Conservation (phyloP, 441 rosid species). For the Lepidium campestre region DNA sequence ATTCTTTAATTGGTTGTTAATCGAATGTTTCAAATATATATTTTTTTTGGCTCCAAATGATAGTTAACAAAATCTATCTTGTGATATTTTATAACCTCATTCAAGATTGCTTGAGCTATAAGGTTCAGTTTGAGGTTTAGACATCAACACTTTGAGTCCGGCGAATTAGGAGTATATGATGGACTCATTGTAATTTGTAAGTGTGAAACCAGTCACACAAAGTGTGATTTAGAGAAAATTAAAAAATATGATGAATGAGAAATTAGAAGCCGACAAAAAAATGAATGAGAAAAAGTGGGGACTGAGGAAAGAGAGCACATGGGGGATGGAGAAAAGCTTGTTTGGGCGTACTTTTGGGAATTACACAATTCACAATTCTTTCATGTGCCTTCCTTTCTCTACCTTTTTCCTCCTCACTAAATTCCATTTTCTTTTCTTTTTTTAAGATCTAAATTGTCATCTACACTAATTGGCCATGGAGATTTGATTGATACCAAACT, state of each 20-base stretch:
- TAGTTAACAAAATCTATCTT: too few relatives aligned
- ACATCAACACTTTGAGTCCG: not conserved
- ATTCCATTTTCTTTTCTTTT: not conserved
- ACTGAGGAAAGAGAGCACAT: slow-evolving; percentile 24
- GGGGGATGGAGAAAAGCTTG: slow-evolving; percentile 6
- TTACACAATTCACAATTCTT: slow-evolving; percentile 11
- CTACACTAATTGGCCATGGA: too few relatives aligned
- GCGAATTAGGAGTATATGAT: slow-evolving; percentile 10
- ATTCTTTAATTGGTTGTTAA: too few relatives aligned
- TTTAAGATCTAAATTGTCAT: too few relatives aligned
- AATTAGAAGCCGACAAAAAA: slow-evolving; percentile 16
- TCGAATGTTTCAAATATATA: too few relatives aligned
- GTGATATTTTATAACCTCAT: too few relatives aligned
- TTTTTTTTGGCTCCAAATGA: too few relatives aligned
- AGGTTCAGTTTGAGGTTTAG: too few relatives aligned
- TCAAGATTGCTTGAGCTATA: too few relatives aligned
- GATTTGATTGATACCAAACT: too few relatives aligned
- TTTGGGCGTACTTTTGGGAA: slow-evolving; percentile 6
- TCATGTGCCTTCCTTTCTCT: slow-evolving; percentile 15
- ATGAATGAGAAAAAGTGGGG: slow-evolving; percentile 17
- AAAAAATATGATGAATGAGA: not conserved
- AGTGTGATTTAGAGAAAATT: slow-evolving; percentile 7
- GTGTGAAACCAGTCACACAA: slow-evolving; percentile 11
- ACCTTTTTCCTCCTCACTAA: not conserved
- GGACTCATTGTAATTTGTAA: not conserved